A percentile compares a stretch with the other conserved stretches of the same genome.
These are phyloP conservation scores for Citrullus mucosospermus DNA, from an alignment of 306 rosid species.

Conservation along the genomic window DNA sequence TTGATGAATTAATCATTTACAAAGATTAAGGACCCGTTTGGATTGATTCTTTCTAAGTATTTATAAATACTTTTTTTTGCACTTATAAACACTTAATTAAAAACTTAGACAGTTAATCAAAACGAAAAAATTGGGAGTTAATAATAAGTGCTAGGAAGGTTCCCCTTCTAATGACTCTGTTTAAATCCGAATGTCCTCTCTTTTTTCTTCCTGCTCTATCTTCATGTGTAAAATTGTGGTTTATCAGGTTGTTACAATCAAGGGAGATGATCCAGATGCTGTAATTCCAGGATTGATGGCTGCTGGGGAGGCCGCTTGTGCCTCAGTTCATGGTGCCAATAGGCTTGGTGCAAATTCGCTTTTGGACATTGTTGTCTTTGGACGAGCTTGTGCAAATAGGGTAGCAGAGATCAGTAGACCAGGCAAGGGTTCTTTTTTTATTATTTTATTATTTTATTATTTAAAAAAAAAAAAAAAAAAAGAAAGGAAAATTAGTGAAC, in stretches of 20 bases:
- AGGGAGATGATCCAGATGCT: conserved; percentile 62
- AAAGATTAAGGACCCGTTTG: background rate
- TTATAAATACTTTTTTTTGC: no score
- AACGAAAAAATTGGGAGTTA: background rate
- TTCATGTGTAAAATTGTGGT: background rate
- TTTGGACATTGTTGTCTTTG: conserved; percentile 85
- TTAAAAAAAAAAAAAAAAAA: no score
- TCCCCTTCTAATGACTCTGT: background rate
- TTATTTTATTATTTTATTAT: no score
- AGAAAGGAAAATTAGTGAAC: background rate
- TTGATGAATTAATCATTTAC: background rate
- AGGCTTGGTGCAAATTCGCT: conserved; percentile 94
- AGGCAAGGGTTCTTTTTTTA: conserved; percentile 23
- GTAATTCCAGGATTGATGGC: conserved; percentile 77
- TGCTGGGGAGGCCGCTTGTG: conserved; percentile 93
- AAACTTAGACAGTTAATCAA: no score
- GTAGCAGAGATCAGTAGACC: conserved; percentile 71
- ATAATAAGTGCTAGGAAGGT: background rate
- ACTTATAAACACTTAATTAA: no score
- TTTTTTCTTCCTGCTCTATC: background rate
- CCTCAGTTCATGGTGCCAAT: conserved; percentile 89
- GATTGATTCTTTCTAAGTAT: no score
- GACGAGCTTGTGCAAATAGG: conserved; percentile 92
- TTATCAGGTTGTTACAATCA: conserved; percentile 54
- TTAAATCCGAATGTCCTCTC: background rate